Percentiles rank a stretch among this genome's conserved stretches.
Evolutionary conservation across 2,329 filamentous ascomycete genomes (phyloP).

Genomic region (Elsinoe necatrix): DNA sequence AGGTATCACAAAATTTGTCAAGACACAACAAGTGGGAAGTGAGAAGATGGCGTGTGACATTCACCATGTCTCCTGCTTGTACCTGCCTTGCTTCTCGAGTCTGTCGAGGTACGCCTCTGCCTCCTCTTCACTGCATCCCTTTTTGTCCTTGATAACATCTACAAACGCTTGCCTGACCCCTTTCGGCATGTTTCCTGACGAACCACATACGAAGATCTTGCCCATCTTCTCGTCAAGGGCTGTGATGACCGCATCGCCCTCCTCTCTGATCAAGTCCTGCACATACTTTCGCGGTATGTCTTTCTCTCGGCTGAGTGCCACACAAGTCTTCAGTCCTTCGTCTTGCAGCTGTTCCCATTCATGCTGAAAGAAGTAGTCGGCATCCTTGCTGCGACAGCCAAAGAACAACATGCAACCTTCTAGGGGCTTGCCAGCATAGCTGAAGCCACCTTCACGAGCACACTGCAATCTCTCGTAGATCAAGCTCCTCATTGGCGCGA

Average conservation of each 20-base stretch:
- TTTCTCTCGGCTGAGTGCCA: slow-evolving; percentile 67
- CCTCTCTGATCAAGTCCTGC: slow-evolving; percentile 52
- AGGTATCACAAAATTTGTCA: slow-evolving; percentile 4
- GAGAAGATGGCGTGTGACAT: slow-evolving; percentile 1
- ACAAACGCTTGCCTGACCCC: slow-evolving; percentile 58
- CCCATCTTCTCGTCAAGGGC: slow-evolving; percentile 46
- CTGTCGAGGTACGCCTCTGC: slow-evolving; percentile 48
- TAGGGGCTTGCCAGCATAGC: slow-evolving; percentile 17
- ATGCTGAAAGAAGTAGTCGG: slow-evolving; percentile 72
- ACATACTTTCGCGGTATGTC: slow-evolving; percentile 55
- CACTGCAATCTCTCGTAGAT: slow-evolving; percentile 58
- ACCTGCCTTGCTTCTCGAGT: slow-evolving; percentile 55
- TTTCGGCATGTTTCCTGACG: slow-evolving; percentile 63
- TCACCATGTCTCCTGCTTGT: slow-evolving; percentile 64
- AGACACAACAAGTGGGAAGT: background rate
- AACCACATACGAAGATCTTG: slow-evolving; percentile 51
- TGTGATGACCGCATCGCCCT: slow-evolving; percentile 42
- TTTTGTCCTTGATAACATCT: slow-evolving; percentile 46
- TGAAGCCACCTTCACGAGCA: slow-evolving; percentile 21
- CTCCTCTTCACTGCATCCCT: slow-evolving; percentile 35
- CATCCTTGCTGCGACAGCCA: slow-evolving; percentile 64
- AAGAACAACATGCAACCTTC: slow-evolving; percentile 59
- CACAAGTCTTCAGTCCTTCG: slow-evolving; percentile 46
- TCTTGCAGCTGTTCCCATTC: slow-evolving; percentile 57
- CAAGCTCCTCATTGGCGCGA: slow-evolving; percentile 75